Evolutionary conservation across 2,329 filamentous ascomycete species (phyloP), one percentile per base, ranked within the genome.

Genomic region (Cladosporium oxysporum): DNA sequence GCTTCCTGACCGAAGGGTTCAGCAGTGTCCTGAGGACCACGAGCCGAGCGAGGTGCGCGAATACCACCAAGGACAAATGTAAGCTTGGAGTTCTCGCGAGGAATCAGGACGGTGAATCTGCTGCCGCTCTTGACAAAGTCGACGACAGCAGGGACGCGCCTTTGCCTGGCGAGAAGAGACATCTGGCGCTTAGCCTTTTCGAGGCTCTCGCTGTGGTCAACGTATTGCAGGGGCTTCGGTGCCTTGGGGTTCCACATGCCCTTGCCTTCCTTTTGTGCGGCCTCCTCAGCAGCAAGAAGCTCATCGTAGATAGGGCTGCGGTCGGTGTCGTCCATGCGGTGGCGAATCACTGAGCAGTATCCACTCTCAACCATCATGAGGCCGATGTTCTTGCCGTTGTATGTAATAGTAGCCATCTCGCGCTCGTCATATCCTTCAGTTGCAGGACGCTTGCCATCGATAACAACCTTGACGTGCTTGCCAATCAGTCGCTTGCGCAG

Each of bases 81-180:
- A 67, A 99, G 84, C 83, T 97, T 98, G 75, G 94, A 89, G 74
- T 92, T 93, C 77, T 99, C 95, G 41, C 93, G 90, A 57, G 95
- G 94, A 58, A 99, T 88, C 11, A 99, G 83, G 41, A 99, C 85
- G 29, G 92, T 96, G 79, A 98, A 99, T 71, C 95, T 88, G 49
- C 93, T 96, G 33, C 91, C 95, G n/a, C 93, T 91, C 81, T 98
- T 97, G 83, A 96, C 95, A 78, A 96, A 99, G 79, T 99, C 95
- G 50, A 99, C 93, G 71, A 99, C 85, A 12, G 91, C 95, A 8
- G 95, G 93, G 3, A 98, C 90, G 79, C 91, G 94, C 84, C 92
- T 94, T 78, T 97, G 93, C 63, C 94, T 88, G 68, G 95, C 91
- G 35, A 99, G 85, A 26, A 92, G 89, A 12, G 91, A 91, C 44